These are phyloP conservation scores for Teunomyces aglyptinius DNA, from an alignment of 805 yeast genomes.

Conservation along the genomic window DNA sequence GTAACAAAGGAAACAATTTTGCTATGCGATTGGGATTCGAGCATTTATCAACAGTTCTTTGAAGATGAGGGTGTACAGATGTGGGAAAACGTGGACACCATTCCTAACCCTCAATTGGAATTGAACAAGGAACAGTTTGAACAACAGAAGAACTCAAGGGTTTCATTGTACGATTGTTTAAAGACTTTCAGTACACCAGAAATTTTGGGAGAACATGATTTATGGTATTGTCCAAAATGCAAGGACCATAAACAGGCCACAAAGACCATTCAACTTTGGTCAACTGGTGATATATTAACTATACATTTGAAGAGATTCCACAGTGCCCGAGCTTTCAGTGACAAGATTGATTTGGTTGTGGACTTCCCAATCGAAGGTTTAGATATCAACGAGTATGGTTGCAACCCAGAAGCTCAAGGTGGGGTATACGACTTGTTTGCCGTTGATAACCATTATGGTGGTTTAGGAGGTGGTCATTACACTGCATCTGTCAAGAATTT, in stretches of 20 bases:
- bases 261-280: conserved; percentile 88
- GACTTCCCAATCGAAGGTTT: conserved; percentile 84
- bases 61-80: conserved; percentile 48
- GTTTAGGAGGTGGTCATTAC: conserved; percentile 96
- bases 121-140: conserved; percentile 35
- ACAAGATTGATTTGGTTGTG: conserved; percentile 81
- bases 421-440: conserved; percentile 81
- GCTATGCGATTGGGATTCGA: conserved; percentile 67
- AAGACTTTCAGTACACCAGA: conserved; percentile 76
- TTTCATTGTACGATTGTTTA: conserved; percentile 67
- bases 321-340: conserved; percentile 79
- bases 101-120: conserved; percentile 57
- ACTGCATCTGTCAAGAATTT: conserved; percentile 85
- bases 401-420: conserved; percentile 25
- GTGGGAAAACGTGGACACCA: conserved; percentile 46
- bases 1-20: conserved; percentile 24
- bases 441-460: conserved; percentile 95
- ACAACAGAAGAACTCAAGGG: conserved; percentile 45
- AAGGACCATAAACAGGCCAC: conserved; percentile 88
- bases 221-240: conserved; percentile 93
- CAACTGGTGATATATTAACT: conserved; percentile 86
- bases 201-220: conserved; percentile 79
- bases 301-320: conserved; percentile 90
- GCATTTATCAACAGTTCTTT: conserved; percentile 51
- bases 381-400: conserved; percentile 63